Percentiles rank a stretch among this genome's conserved stretches.
Conservation (phyloP, 1,284 basidiomycete genomes). For the Heliocybe sulcata region DNA sequence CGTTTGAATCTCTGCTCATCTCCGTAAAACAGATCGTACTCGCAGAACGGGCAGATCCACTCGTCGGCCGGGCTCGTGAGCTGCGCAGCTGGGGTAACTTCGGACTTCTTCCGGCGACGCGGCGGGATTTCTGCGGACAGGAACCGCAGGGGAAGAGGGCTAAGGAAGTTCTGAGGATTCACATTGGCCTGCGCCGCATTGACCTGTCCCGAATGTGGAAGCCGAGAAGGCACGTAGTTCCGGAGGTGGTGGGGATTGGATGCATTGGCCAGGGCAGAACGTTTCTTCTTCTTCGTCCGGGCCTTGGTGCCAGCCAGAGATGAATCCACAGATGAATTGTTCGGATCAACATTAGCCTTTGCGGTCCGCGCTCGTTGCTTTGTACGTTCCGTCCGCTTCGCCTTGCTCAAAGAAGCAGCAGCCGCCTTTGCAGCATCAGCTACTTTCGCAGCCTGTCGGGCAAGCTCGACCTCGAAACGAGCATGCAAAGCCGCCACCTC, state of each 20-base stretch:
- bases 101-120: conserved; percentile 30
- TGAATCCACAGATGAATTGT: conserved; percentile 27
- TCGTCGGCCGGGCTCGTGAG: conserved; percentile 66
- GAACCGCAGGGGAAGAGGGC: conserved; percentile 57
- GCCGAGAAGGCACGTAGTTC: conserved; percentile 78
- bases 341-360: conserved; percentile 22
- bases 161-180: conserved; percentile 41
- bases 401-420: conserved; percentile 21
- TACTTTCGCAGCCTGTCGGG: conserved; percentile 55
- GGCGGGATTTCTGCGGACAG: conserved; percentile 60
- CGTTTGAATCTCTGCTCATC: conserved; percentile 56
- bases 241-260: conserved; percentile 87
- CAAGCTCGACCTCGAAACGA: conserved; percentile 66
- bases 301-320: conserved; percentile 26
- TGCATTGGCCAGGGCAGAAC: conserved; percentile 77
- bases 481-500: conserved; percentile 57
- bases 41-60: conserved; percentile 87
- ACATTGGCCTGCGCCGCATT: conserved; percentile 28
- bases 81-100: conserved; percentile 23
- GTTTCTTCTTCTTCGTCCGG: conserved; percentile 81
- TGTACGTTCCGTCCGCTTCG: conserved; percentile 33
- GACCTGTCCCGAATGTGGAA: conserved; percentile 49
- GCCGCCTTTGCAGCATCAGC: conserved; percentile 44
- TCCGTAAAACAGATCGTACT: conserved; percentile 81
- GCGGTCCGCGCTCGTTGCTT: conserved; percentile 27